Evolutionary conservation across 352 stramenopile genomes (phyloP).

Genomic region (Phytophthora brassicae): DNA sequence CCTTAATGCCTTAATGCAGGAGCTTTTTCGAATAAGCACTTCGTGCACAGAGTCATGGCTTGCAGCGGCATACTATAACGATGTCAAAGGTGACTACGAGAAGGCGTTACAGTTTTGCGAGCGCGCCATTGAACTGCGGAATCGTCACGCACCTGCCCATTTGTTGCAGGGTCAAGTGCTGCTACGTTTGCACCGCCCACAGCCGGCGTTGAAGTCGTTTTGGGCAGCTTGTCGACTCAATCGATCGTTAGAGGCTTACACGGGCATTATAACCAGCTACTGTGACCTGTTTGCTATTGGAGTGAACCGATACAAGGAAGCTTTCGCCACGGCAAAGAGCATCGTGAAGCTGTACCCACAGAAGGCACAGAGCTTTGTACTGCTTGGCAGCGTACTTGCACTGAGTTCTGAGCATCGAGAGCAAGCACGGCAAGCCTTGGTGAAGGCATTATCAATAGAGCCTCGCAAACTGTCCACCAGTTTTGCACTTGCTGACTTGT

Average conservation of each 20-base stretch:
- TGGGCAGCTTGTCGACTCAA: slow-evolving; percentile 62
- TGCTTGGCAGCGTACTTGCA: slow-evolving; percentile 79
- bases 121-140: slow-evolving; percentile 48
- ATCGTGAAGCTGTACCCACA: slow-evolving; percentile 72
- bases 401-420: slow-evolving; percentile 59
- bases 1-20: slow-evolving; percentile 67
- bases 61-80: slow-evolving; percentile 71
- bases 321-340: slow-evolving; percentile 62
- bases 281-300: slow-evolving; percentile 66
- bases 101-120: slow-evolving; percentile 74
- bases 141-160: slow-evolving; percentile 51
- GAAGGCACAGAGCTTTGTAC: slow-evolving; percentile 64
- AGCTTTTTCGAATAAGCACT: slow-evolving; percentile 68
- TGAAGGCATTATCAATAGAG: slow-evolving; percentile 63
- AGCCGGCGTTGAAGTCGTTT: slow-evolving; percentile 67
- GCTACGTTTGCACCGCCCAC: slow-evolving; percentile 59
- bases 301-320: slow-evolving; percentile 76
- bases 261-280: slow-evolving; percentile 74
- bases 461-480: slow-evolving; percentile 59
- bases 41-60: slow-evolving; percentile 64
- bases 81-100: slow-evolving; percentile 73
- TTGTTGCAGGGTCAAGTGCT: slow-evolving; percentile 63
- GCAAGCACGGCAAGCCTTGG: slow-evolving; percentile 58
- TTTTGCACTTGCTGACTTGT: slow-evolving; percentile 72
- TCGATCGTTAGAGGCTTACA: slow-evolving; percentile 66